phyloP scores from a whole-genome alignment of 2,329 filamentous ascomycete species.

The Pseudogymnoascus sp. region DNA sequence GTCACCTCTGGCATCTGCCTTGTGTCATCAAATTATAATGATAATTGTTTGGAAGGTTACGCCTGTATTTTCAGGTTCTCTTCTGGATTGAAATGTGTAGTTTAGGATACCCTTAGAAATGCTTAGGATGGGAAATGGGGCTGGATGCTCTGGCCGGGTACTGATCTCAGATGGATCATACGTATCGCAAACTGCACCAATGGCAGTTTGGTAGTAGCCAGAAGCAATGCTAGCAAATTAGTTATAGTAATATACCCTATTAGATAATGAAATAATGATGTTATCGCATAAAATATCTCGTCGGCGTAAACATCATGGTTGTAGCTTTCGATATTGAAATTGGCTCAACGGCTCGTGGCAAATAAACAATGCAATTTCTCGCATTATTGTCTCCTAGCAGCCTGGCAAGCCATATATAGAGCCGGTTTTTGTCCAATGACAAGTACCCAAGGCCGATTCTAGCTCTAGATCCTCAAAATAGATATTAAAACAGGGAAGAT shows the following conservation, averaged over 20 bases:
- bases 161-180: neutral
- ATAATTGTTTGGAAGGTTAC: neutral
- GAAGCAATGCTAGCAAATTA: neutral
- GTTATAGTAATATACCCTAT: neutral
- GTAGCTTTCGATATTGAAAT: neutral
- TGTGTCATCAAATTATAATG: neutral
- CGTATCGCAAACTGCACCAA: neutral
- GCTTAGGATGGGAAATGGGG: neutral
- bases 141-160: neutral
- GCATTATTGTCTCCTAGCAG: neutral
- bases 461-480: conserved; percentile 34
- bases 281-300: neutral
- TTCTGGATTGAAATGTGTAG: neutral
- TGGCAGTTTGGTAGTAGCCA: neutral
- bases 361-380: neutral
- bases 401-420: neutral
- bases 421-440: neutral
- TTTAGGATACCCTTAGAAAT: neutral
- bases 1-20: neutral
- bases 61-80: neutral
- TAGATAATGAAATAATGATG: neutral
- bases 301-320: neutral
- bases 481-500: conserved; percentile 44
- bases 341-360: neutral
- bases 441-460: conserved; percentile 13